Conservation (phyloP, 768 basidiomycete genomes). For the Tephrocybe sp. region DNA sequence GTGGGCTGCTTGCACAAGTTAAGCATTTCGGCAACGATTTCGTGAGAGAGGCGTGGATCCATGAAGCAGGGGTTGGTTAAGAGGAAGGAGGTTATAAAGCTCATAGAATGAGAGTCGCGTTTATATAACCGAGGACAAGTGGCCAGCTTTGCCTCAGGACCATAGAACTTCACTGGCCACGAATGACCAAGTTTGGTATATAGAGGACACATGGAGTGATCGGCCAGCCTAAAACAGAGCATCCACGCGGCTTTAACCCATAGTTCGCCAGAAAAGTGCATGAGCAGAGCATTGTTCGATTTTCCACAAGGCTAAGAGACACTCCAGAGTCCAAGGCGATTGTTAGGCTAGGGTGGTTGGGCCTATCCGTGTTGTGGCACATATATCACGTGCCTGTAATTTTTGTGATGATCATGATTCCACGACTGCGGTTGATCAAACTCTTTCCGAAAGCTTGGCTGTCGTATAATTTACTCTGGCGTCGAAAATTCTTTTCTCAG, state of each 20-base stretch:
- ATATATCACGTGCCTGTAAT: no score
- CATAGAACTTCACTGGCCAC: slow-evolving; percentile 2
- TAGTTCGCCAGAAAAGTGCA: background rate
- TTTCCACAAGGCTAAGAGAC: no score
- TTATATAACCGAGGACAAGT: slow-evolving; percentile 3
- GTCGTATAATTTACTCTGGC: no score
- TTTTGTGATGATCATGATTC: no score
- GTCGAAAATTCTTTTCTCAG: no score
- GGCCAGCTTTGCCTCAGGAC: slow-evolving; percentile 4
- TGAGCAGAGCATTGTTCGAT: slow-evolving; percentile 9
- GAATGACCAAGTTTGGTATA: slow-evolving; percentile 2
- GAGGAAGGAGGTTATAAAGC: slow-evolving; percentile 4
- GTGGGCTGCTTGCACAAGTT: slow-evolving; percentile 1
- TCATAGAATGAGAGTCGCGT: background rate
- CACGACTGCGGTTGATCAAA: no score
- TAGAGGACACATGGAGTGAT: slow-evolving; percentile 1
- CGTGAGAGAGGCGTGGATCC: slow-evolving; percentile 17
- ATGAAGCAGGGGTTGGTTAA: slow-evolving; percentile 7
- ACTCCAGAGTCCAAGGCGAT: no score
- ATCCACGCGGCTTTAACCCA: background rate
- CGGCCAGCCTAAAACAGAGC: background rate
- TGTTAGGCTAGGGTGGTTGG: no score
- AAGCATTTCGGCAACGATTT: slow-evolving; percentile 12
- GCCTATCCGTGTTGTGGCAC: no score
- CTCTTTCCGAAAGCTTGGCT: no score